Conservation (phyloP, 208 protist genomes). For the Herpetomonas tarakana region DNA sequence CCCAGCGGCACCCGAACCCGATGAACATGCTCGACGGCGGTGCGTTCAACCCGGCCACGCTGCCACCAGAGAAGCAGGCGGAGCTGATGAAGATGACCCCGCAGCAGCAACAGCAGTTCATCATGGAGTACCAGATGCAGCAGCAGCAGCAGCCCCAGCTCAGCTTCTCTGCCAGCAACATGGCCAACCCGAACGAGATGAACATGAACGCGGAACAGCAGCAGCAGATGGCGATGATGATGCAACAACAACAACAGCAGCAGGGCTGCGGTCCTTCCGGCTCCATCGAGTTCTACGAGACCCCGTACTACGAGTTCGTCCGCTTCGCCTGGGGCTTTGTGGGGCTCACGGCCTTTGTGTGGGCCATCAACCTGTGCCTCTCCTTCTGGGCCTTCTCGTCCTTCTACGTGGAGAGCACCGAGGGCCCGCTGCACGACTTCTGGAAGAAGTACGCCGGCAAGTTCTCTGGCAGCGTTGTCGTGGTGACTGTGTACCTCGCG, state of each 20-base stretch:
- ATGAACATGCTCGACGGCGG: not conserved
- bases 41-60: not conserved
- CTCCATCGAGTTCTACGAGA: conserved; percentile 74
- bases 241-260: conserved; percentile 21
- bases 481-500: conserved; percentile 68
- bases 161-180: no score
- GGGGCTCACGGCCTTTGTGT: conserved; percentile 62
- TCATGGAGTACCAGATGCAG: conserved; percentile 25
- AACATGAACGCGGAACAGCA: conserved; percentile 10
- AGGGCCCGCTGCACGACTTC: conserved; percentile 52
- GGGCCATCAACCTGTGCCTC: conserved; percentile 46
- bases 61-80: conserved; percentile 34
- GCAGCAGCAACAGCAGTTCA: conserved; percentile 45
- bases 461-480: conserved; percentile 45
- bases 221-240: conserved; percentile 21
- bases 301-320: conserved; percentile 81
- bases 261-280: conserved; percentile 22
- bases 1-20: conserved; percentile 27
- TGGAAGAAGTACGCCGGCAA: conserved; percentile 41
- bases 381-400: conserved; percentile 59
- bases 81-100: conserved; percentile 45
- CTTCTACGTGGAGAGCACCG: conserved; percentile 48
- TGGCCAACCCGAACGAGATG: conserved; percentile 9
- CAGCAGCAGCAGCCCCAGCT: not conserved
- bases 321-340: conserved; percentile 75